Base-by-base conservation (phyloP, 495 filamentous ascomycete genomes). In the Penicillium alfredii region DNA sequence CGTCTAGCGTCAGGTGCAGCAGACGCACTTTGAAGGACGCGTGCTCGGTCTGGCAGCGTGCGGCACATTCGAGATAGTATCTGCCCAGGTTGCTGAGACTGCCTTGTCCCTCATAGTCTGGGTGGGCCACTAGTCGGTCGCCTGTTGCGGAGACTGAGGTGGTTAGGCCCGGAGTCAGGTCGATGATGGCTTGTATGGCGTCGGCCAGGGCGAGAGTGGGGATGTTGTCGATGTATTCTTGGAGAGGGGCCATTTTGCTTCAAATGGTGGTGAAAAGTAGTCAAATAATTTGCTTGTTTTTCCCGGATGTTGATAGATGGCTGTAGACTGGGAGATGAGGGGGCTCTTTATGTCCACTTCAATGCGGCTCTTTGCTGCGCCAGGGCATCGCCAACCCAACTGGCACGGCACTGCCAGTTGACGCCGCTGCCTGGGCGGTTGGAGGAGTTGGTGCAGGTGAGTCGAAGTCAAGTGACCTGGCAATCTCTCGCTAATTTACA, bases 171-270 rank as follows among this genome's bases (percentile, higher is more conserved):
- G 44, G 38, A 9, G 18, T 14, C 5, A 47, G 30, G 8, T 38
- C 20, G 10, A 21, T 14, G 25, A 47, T 38, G 8, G 24, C 29
- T 10, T 43, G 29, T 16, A 43, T 39, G 6, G 30, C 19, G 4
- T 39, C 39, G 3, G 10, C 8, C 8, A 47, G 25, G 8, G 18
- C 3, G 9, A 35, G 24, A 14, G 19, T 27, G 30, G 9, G n/a
- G 30, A 47, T 21, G 21, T 37, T 10, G 11, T 30, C 15, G 16
- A 43, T 43, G 5, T 47, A 8, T 10, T 30, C n/a, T 32, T 47
- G 33, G 10, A 47, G 35, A 18, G 34, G 19, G 2, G 30, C 10
- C 34, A 42, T 47, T 17, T 25, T 38, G 40, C 14, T 28, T 28
- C n/a, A n/a, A n/a, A n/a, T n/a, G n/a, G n/a, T n/a, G n/a, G n/a